These are phyloP conservation scores for Nicotiana tomentosiformis DNA, from an alignment of 257 asterid species.

Conservation along the genomic window DNA sequence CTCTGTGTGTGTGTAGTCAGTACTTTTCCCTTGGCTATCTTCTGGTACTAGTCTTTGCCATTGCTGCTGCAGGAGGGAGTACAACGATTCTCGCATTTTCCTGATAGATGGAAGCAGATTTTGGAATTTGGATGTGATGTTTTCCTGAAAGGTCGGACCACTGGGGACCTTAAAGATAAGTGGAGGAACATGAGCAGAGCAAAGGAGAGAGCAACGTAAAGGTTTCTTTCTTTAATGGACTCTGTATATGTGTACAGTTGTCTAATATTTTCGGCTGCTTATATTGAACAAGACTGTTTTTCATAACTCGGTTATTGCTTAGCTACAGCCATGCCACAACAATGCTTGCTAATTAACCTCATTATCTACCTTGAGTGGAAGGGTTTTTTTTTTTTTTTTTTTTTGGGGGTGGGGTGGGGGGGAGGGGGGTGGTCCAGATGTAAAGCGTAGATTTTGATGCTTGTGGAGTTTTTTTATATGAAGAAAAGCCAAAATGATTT, in stretches of 20 bases:
- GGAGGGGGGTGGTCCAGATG: too few species aligned
- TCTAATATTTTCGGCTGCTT: not conserved
- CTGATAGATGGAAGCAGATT: slow-evolving; percentile 39
- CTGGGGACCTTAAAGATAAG: slow-evolving; percentile 67
- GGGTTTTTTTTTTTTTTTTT: too few species aligned
- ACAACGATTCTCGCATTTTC: slow-evolving; percentile 10
- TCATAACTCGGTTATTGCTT: not conserved
- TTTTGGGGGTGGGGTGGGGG: too few species aligned
- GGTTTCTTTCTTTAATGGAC: not conserved
- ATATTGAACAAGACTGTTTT: not conserved
- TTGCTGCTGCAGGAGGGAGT: slow-evolving; percentile 49
- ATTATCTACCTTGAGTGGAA: too few species aligned
- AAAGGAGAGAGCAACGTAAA: not conserved
- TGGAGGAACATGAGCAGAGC: slow-evolving; percentile 60
- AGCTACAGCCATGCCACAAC: not conserved
- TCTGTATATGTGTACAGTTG: not conserved
- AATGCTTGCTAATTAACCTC: not conserved
- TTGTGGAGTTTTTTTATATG: too few species aligned
- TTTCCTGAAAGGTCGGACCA: slow-evolving; percentile 45
- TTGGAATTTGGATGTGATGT: slow-evolving; percentile 44
- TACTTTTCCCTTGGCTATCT: not conserved
- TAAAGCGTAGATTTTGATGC: too few species aligned
- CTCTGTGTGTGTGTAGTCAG: not conserved
- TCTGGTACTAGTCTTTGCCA: not conserved
- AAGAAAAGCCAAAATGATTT: too few species aligned